These are phyloP conservation scores for Ceratocystis colombiana DNA, from an alignment of 2,329 filamentous ascomycete genomes.

Conservation along the genomic window DNA sequence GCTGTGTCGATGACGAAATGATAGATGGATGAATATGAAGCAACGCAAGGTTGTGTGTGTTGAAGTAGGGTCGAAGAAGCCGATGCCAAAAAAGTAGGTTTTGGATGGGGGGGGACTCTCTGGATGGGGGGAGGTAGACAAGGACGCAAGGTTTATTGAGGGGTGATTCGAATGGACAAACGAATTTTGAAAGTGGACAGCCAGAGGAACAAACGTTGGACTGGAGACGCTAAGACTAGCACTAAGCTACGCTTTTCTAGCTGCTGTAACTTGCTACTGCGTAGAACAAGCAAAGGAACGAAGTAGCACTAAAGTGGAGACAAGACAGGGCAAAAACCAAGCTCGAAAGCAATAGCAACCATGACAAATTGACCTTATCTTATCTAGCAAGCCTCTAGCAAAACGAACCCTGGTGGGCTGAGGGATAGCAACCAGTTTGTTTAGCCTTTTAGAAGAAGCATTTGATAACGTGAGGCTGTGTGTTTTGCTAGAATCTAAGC, in stretches of 20 bases:
- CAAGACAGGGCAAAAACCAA: background rate
- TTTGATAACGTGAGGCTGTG: background rate
- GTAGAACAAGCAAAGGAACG: background rate
- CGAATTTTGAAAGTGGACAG: constrained; percentile 12
- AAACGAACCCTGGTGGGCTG: background rate
- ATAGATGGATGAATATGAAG: constrained; percentile 11
- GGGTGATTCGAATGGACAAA: constrained; percentile 14
- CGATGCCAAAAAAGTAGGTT: constrained; percentile 9
- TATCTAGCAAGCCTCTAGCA: background rate
- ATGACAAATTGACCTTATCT: constrained; percentile 4
- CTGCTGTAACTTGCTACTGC: background rate
- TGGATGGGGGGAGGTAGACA: constrained; percentile 7
- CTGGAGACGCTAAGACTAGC: background rate
- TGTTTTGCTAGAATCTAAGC: background rate
- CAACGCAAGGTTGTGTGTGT: constrained; percentile 1
- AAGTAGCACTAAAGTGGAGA: constrained; percentile 10
- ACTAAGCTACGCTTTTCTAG: background rate
- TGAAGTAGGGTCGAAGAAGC: background rate
- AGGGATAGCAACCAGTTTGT: background rate
- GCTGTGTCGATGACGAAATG: constrained; percentile 4
- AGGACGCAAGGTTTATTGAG: constrained; percentile 17
- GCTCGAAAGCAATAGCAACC: constrained; percentile 1
- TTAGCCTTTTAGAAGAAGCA: background rate
- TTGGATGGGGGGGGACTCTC: background rate
- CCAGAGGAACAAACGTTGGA: background rate